Percentiles rank a stretch among this genome's conserved stretches.
These are phyloP conservation scores for Fraxinus latifolia DNA, from an alignment of 305 asterid genomes.

Conservation along the genomic window DNA sequence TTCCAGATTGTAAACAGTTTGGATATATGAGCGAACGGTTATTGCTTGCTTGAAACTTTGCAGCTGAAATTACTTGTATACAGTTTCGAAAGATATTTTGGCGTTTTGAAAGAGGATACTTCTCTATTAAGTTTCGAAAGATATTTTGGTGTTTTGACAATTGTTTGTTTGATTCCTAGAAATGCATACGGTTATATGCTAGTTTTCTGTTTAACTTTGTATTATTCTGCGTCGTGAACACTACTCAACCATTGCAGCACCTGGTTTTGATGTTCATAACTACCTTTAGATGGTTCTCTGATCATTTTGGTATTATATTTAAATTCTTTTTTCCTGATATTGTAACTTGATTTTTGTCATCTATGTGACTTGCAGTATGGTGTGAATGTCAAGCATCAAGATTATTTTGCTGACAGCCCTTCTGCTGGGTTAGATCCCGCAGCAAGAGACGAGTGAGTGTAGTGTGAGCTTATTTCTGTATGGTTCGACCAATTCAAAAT, in stretches of 20 bases:
- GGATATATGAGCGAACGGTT: not conserved
- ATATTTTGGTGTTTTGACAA: not conserved
- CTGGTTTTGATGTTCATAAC: not conserved
- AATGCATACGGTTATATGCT: not conserved
- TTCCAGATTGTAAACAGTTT: not conserved
- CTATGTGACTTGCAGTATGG: conserved; percentile 62
- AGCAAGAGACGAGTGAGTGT: conserved; percentile 61
- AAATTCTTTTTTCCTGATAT: not conserved
- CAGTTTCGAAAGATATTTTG: not conserved
- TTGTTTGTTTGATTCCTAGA: not conserved
- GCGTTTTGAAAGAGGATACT: not conserved
- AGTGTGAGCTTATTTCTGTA: not conserved
- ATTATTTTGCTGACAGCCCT: conserved; percentile 85
- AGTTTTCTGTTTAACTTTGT: not conserved
- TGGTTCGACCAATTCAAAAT: not conserved
- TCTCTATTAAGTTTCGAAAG: not conserved
- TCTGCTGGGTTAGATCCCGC: conserved; percentile 79
- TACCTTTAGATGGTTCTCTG: not conserved
- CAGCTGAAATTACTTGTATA: not conserved
- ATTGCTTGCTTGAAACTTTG: not conserved
- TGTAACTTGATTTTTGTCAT: conserved; percentile 11
- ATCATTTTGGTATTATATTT: not conserved
- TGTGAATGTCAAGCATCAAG: conserved; percentile 88
- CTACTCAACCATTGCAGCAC: not conserved
- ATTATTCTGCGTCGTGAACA: not conserved